Evolutionary conservation across 345 rosid species (phyloP), one percentile per base, ranked within the genome.

Genomic region (Sonneratia alba): DNA sequence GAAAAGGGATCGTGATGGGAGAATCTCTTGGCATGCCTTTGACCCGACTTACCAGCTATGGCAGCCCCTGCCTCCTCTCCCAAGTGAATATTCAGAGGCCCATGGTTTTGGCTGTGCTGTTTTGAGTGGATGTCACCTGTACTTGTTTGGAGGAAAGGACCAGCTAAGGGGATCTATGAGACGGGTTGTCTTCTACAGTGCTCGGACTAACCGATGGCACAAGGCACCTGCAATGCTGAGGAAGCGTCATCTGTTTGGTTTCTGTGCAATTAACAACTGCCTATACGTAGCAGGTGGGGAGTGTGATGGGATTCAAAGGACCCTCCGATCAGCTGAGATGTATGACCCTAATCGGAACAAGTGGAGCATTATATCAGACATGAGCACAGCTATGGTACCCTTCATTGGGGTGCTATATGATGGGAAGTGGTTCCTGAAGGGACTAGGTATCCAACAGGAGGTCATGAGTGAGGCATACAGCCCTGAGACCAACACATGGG

Each of bases 341-440:
- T 48, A 48, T 11, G 18, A 48, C 18, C 55, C 55, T 11, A 48
- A 48, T 15, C 55, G 18, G 55, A 48, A 48, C 55, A 48, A 14
- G 3, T 15, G 55, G 18, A 15, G 55, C 55, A 4, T 48, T 14
- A 48, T 93, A 70, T 79, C 96, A 38, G 98, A 93, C 80, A 91
- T 93, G 98, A 91, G 94, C 78, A 93, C 98, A 0, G 97, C 98
- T 55, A 93, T 93, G 98, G 94, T 91, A 72, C 97, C 98, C 66
- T 87, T 89, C 70, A 91, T 89, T 48, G 97, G 98, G 55, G 97
- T 93, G 36, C 87, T 93, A 49, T 89, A 87, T 55, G 90, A 88
- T 19, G 91, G 90, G 13, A 93, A 88, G 78, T 93, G 98, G 98
- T 89, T 89, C 81, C 85, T 93, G 27, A 93, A 89, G 79, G 98